Evolutionary conservation across 148 eudicot species (phyloP), one percentile per base, ranked within the genome.

Genomic region (Silene uniflora): DNA sequence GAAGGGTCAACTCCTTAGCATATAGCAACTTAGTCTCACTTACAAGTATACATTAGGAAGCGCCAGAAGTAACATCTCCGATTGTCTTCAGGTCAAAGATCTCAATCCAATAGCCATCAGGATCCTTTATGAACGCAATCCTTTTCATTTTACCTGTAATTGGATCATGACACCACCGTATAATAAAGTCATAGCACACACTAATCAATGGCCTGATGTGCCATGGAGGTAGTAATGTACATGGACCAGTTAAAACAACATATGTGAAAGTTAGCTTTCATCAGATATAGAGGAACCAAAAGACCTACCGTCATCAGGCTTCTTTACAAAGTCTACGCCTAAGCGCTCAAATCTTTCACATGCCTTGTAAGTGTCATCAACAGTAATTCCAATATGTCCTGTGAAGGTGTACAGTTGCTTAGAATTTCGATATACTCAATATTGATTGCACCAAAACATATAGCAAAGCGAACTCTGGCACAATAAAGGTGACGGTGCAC

Each of bases 41-140:
- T 76, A 24, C 17, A 59, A 69, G 72, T 16, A 17, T n/a, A 73
- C 22, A 60, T 86, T 81, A 86, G 66, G 84, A 79, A 73, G 89
- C 90, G 72, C 54, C 79, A 66, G 66, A 59, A 72, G 88, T 77
- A 69, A 78, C 75, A 70, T 56, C 72, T 77, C 82, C 84, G 32
- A 91, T 86, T 32, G 76, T 72, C 67, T 85, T 85, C 22, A 88
- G 85, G 83, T 93, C 98, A 78, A 93, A 91, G 67, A 93, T 91
- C 80, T 93, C 98, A 64, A 93, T 92, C 98, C 96, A 93, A 77
- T 92, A 93, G 88, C 93, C 98, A 88, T 93, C 97, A 69, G 95
- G 98, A 82, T 94, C 98, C 85, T 91, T 90, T 62, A 94, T 87
- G 83, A 94, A 94, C 75, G 98, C 97, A 79, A 94, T 83, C 70